Conservation (phyloP, 2,329 filamentous ascomycete species). For the Acrocalymma vagum region DNA sequence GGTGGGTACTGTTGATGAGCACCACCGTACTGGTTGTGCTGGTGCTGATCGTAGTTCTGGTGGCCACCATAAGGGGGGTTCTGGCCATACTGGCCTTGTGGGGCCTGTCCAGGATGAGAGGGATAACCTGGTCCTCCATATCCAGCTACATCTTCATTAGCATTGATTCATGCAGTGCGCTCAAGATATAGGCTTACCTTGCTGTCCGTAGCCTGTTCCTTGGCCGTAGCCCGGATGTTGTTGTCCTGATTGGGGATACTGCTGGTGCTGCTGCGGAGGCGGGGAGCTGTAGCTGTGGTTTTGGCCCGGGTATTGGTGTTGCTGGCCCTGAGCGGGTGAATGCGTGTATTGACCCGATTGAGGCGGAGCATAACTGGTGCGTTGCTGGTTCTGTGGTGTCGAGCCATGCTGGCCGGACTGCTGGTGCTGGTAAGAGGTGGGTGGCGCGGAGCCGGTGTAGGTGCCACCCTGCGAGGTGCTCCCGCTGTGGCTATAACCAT, state of each 20-base stretch:
- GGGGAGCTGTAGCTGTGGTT: slow-evolving; percentile 25
- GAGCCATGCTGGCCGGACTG: slow-evolving; percentile 26
- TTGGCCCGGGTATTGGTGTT: slow-evolving; percentile 20
- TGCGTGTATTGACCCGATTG: too few relatives aligned
- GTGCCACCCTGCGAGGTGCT: slow-evolving; percentile 58
- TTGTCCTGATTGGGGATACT: slow-evolving; percentile 10
- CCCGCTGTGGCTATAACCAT: slow-evolving; percentile 66
- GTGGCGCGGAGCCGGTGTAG: slow-evolving; percentile 71
- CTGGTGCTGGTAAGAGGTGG: slow-evolving; percentile 61
- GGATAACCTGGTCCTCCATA: slow-evolving; percentile 36
- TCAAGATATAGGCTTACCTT: slow-evolving; percentile 18
- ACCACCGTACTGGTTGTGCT: slow-evolving; percentile 34
- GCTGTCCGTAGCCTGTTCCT: slow-evolving; percentile 21
- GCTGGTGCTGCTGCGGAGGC: slow-evolving; percentile 14
- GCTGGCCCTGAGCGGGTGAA: slow-evolving; percentile 28
- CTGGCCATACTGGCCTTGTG: slow-evolving; percentile 26
- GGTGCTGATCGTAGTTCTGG: slow-evolving; percentile 39
- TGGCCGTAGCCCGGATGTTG: slow-evolving; percentile 8
- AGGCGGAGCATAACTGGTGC: too few relatives aligned
- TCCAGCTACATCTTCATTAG: slow-evolving; percentile 29
- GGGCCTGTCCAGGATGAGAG: slow-evolving; percentile 7
- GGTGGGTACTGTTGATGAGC: slow-evolving; percentile 20
- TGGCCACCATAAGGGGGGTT: slow-evolving; percentile 34
- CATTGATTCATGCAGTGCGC: not conserved
- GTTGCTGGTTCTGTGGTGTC: slow-evolving; percentile 26